Base-by-base conservation (phyloP, 257 asterid species). In the Solanum chiquidenum region DNA sequence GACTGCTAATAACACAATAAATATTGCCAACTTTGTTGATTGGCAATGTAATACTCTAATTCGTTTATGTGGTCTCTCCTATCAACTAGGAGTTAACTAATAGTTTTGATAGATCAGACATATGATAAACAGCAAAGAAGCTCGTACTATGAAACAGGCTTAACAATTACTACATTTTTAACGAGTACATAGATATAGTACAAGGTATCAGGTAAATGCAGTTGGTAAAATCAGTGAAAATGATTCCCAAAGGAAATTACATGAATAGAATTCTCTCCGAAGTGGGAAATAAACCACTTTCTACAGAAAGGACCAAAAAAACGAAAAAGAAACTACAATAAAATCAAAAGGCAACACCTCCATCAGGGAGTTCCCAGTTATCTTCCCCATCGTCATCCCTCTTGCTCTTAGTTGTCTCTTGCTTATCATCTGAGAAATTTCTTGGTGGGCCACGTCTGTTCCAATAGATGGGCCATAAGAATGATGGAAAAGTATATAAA, bases 321-420 rank as follows among this genome's bases (percentile, higher is more conserved):
- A 1, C 0, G 5, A 80, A 80, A 80, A 14, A 14, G 66, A 14
- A 27, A 46, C 85, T 27, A 79, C 37, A 86, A 44, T 27, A 25
- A 58, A 83, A 66, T 92, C 90, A 93, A 40, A 83, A 91, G 90
- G 97, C 94, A 86, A 95, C 87, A 88, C 49, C 92, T 37, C 93
- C 94, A 6, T 80, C 88, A 37, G 97, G 97, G 23, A 94, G 92
- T 29, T 93, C 98, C 98, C 98, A 94, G 92, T 95, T 95, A 88
- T 93, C 97, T 35, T 91, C 91, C 6, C 90, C 95, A 0, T 93
- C 94, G 3, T 91, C 95, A 0, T 55, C 90, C 85, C 91, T 90
- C 87, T 46, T 46, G 42, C 11, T 80, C 68, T 46, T 80, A 46
- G 85, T 7, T 8, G 71, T 72, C 88, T 90, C 95, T 86, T 88